phyloP scores from a whole-genome alignment of 345 rosid species.

The Lepidium didymum region DNA sequence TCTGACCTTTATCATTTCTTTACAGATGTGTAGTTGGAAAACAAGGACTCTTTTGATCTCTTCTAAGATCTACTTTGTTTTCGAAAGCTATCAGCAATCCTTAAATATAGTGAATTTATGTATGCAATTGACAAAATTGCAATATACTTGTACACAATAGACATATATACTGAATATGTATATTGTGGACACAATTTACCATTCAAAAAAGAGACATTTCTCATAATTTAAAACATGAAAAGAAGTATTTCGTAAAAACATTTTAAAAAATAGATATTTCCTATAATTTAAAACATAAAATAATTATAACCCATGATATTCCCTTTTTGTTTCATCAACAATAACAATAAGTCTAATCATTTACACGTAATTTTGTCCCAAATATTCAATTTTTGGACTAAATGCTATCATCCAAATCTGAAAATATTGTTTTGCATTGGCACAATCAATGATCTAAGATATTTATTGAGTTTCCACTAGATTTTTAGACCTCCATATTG shows the following conservation, averaged over 20 bases:
- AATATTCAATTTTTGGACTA: not conserved
- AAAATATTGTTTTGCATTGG: conserved; percentile 1
- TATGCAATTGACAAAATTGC: too few species aligned
- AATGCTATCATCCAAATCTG: not conserved
- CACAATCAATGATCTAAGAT: not conserved
- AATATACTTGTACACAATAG: too few species aligned
- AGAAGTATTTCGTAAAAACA: too few species aligned
- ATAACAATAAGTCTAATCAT: conserved; percentile 17
- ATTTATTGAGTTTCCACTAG: not conserved
- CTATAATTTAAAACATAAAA: too few species aligned
- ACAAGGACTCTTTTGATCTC: conserved; percentile 35
- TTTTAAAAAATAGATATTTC: too few species aligned
- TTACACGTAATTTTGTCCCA: not conserved
- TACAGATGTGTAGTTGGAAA: conserved; percentile 44
- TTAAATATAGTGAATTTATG: too few species aligned
- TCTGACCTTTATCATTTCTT: conserved; percentile 31
- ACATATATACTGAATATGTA: too few species aligned
- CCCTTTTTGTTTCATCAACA: too few species aligned
- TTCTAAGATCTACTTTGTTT: conserved; percentile 33
- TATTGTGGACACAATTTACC: too few species aligned
- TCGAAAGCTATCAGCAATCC: conserved; percentile 9
- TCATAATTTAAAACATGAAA: too few species aligned
- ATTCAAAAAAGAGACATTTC: too few species aligned
- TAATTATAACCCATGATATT: too few species aligned
- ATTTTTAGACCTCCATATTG: not conserved